A percentile compares a stretch with the other conserved stretches of the same genome.
These are phyloP conservation scores for Phytophthora podocarpi DNA, from an alignment of 352 stramenopile species.

Conservation along the genomic window DNA sequence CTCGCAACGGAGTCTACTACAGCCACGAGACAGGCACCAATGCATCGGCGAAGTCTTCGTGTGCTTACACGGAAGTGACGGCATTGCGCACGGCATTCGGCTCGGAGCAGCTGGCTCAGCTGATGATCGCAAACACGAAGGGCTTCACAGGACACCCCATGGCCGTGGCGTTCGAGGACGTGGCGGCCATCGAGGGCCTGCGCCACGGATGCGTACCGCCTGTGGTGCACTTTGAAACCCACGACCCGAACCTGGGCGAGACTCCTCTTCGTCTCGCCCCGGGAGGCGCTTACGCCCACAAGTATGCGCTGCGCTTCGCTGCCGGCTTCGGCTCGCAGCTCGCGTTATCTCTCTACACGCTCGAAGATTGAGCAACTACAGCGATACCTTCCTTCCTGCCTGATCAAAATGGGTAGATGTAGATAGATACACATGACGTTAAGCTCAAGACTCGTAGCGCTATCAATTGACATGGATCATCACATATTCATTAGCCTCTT, in stretches of 20 bases:
- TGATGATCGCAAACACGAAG: slow-evolving; percentile 94
- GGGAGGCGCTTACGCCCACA: slow-evolving; percentile 73
- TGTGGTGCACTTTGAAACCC: slow-evolving; percentile 91
- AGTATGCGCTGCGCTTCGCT: slow-evolving; percentile 95
- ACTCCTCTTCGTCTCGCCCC: slow-evolving; percentile 55
- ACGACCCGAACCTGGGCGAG: slow-evolving; percentile 76
- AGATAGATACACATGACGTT: slow-evolving; percentile 15
- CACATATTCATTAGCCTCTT: slow-evolving; percentile 20
- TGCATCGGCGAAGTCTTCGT: slow-evolving; percentile 91
- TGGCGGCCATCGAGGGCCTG: slow-evolving; percentile 93
- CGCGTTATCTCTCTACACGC: slow-evolving; percentile 94
- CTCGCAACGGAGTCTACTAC: slow-evolving; percentile 95
- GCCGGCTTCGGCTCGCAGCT: slow-evolving; percentile 97
- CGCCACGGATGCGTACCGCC: slow-evolving; percentile 84
- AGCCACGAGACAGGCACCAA: slow-evolving; percentile 98
- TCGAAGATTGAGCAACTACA: slow-evolving; percentile 42
- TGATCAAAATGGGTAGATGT: slow-evolving; percentile 8
- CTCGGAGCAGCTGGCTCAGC: slow-evolving; percentile 63
- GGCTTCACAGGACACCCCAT: slow-evolving; percentile 97
- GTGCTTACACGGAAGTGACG: slow-evolving; percentile 93
- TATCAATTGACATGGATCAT: slow-evolving; percentile 19
- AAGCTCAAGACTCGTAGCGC: slow-evolving; percentile 8
- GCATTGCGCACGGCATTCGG: slow-evolving; percentile 72
- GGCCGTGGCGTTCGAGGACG: slow-evolving; percentile 97
- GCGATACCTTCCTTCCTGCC: neutral